These are phyloP conservation scores for Brassica napus DNA, from an alignment of 345 rosid species.

Conservation along the genomic window Da-Ae NC_063437.1:680501-681000, in stretches of 20 bases:
- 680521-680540: neutral
- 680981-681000: neutral
- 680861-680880: neutral
- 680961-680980: conserved; percentile 81
- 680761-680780: conserved; percentile 92
- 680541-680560: neutral
- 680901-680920: conserved; percentile 94
- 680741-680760: conserved; percentile 85
- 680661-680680: neutral
- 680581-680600: neutral
- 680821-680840: neutral
- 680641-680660: neutral
- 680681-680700: conserved; percentile 44
- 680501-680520: neutral
- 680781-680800: conserved; percentile 76
- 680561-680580: neutral
- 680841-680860: neutral
- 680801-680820: neutral
- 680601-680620: neutral
- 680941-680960: conserved; percentile 89
- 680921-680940: conserved; percentile 72
- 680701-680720: conserved; percentile 88
- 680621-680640: neutral
- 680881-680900: conserved; percentile 77
- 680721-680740: conserved; percentile 84